These are phyloP conservation scores for Penicillium flavigenum DNA, from an alignment of 495 filamentous ascomycete genomes.

Conservation along the genomic window DNA sequence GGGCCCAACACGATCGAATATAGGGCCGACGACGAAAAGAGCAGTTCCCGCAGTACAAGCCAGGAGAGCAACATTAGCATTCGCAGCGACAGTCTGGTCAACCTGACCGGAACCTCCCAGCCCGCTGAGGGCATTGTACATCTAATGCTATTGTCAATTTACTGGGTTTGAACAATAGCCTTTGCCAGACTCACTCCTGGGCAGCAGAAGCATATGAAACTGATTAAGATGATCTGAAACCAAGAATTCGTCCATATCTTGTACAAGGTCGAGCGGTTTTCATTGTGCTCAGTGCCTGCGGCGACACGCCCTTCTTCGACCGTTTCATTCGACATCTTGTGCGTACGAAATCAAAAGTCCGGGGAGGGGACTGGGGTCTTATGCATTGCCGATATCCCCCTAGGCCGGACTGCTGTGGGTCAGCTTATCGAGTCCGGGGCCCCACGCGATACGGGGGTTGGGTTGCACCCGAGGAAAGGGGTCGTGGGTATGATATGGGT, in stretches of 20 bases:
- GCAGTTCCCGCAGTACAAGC: slow-evolving; percentile 42
- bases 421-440: slow-evolving; percentile 1
- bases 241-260: slow-evolving; percentile 38
- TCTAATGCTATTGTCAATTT: slow-evolving; percentile 24
- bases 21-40: slow-evolving; percentile 44
- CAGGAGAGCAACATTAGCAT: slow-evolving; percentile 43
- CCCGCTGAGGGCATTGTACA: slow-evolving; percentile 71
- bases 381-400: neutral
- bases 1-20: slow-evolving; percentile 44
- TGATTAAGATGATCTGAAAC: slow-evolving; percentile 47
- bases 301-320: slow-evolving; percentile 3
- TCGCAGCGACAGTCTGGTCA: slow-evolving; percentile 40
- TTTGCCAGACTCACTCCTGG: slow-evolving; percentile 50
- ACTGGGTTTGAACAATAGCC: too few relatives aligned
- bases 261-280: slow-evolving; percentile 15
- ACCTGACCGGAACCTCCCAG: slow-evolving; percentile 57
- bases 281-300: neutral
- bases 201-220: slow-evolving; percentile 77
- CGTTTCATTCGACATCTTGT: slow-evolving; percentile 18
- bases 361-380: neutral
- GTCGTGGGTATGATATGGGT: neutral
- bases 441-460: slow-evolving; percentile 1
- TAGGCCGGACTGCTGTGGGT: neutral
- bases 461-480: neutral
- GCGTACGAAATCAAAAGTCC: neutral